phyloP scores from a whole-genome alignment of 495 filamentous ascomycete species.

The Geoglossum glabrum region DNA sequence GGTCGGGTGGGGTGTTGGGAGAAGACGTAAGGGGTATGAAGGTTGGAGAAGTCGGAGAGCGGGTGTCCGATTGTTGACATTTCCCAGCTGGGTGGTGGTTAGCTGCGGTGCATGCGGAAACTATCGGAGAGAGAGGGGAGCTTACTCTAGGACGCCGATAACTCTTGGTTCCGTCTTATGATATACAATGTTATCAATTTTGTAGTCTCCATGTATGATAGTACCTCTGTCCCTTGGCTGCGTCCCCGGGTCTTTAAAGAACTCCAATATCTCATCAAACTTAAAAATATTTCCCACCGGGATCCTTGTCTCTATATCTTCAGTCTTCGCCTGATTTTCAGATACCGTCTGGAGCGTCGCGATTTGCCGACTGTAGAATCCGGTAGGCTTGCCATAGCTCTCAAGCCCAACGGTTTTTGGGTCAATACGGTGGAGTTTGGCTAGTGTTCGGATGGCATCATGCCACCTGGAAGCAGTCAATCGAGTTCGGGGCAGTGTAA shows the following conservation, averaged over 20 bases:
- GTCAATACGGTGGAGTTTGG: conserved; percentile 59
- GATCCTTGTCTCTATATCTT: conserved; percentile 54
- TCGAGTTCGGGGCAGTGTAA: neutral
- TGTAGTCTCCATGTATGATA: conserved; percentile 89
- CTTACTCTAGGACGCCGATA: conserved; percentile 77
- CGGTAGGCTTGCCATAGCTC: conserved; percentile 47
- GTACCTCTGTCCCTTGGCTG: conserved; percentile 58
- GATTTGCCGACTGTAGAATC: conserved; percentile 80
- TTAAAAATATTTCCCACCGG: conserved; percentile 68
- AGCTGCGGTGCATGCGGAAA: neutral
- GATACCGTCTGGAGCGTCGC: conserved; percentile 62
- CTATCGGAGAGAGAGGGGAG: conserved; percentile 3
- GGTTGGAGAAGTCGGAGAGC: conserved; percentile 66
- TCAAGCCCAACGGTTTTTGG: conserved; percentile 44
- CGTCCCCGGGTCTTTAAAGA: conserved; percentile 43
- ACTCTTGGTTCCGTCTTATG: conserved; percentile 73
- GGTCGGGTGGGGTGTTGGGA: conserved; percentile 11
- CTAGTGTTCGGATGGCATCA: conserved; percentile 65
- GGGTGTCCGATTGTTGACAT: conserved; percentile 94
- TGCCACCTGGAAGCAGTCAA: conserved; percentile 38
- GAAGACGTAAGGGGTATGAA: conserved; percentile 43
- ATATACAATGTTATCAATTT: conserved; percentile 94
- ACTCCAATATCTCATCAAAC: conserved; percentile 57
- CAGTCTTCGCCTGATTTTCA: conserved; percentile 48
- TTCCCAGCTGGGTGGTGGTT: conserved; percentile 44